Evolutionary conservation across 2,329 filamentous ascomycete species (phyloP).

Genomic region (Colletotrichum musicola): DNA sequence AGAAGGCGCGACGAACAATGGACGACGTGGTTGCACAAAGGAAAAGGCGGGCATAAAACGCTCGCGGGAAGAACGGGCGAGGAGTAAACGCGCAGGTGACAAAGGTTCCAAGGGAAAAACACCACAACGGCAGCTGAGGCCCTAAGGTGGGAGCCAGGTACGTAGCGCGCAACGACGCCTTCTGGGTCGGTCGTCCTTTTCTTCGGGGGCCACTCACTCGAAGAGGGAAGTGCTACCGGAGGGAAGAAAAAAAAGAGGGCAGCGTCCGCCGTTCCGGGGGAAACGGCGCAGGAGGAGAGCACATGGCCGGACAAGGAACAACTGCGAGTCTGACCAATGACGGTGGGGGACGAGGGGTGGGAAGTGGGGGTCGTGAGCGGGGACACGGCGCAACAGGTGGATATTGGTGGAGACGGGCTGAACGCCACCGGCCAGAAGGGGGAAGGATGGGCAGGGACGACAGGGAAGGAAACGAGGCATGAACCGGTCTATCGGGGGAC

Average conservation of each 20-base stretch:
- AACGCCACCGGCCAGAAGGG: background rate
- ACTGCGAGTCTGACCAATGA: background rate
- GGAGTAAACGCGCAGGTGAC: background rate
- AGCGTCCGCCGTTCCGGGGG: slow-evolving; percentile 28
- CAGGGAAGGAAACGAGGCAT: slow-evolving; percentile 20
- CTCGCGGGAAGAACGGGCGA: background rate
- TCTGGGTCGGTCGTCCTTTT: background rate
- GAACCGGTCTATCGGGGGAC: slow-evolving; percentile 33
- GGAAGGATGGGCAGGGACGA: slow-evolving; percentile 30
- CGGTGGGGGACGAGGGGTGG: background rate
- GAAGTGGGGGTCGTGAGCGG: background rate
- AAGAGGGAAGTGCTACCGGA: slow-evolving; percentile 22
- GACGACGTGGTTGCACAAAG: slow-evolving; percentile 15
- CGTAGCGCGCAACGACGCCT: background rate
- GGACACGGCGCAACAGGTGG: background rate
- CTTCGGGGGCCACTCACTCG: slow-evolving; percentile 2
- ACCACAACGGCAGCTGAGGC: too few relatives aligned
- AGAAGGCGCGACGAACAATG: too few relatives aligned
- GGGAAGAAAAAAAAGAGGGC: slow-evolving; percentile 1
- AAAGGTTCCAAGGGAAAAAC: background rate
- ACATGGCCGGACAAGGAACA: slow-evolving; percentile 34
- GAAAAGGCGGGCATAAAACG: slow-evolving; percentile 7
- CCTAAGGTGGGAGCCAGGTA: too few relatives aligned
- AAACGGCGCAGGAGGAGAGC: slow-evolving; percentile 23
- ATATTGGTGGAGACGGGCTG: background rate